These are phyloP conservation scores for Trichosporon asahii DNA, from an alignment of 1,284 basidiomycete genomes.

Conservation along the genomic window DNA sequence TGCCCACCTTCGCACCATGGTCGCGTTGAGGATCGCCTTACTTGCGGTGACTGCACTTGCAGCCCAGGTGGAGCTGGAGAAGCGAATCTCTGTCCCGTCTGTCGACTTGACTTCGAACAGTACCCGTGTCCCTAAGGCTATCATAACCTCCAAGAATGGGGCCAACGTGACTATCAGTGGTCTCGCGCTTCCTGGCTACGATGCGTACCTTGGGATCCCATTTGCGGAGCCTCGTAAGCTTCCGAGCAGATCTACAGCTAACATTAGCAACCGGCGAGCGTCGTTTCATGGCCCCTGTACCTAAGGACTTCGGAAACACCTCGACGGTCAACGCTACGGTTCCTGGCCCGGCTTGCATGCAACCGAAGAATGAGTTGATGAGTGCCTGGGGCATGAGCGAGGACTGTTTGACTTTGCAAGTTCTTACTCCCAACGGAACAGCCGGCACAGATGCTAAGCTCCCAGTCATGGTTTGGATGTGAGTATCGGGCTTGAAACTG, in stretches of 20 bases:
- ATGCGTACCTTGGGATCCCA: slow-evolving; percentile 17
- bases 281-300: slow-evolving; percentile 51
- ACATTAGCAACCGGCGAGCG: background rate
- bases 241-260: background rate
- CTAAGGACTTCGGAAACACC: slow-evolving; percentile 31
- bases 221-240: slow-evolving; percentile 18
- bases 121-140: background rate
- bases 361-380: slow-evolving; percentile 31
- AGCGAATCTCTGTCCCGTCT: background rate
- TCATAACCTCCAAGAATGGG: background rate
- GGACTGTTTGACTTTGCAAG: slow-evolving; percentile 53
- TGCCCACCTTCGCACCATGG: background rate
- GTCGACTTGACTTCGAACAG: background rate
- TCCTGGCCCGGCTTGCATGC: slow-evolving; percentile 38
- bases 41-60: background rate
- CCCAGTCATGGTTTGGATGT: slow-evolving; percentile 46
- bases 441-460: slow-evolving; percentile 28
- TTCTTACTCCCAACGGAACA: slow-evolving; percentile 36
- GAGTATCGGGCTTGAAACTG: slow-evolving; percentile 7
- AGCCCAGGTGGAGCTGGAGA: background rate
- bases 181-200: background rate
- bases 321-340: slow-evolving; percentile 32
- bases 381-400: slow-evolving; percentile 33
- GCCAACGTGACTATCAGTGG: background rate
- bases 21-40: background rate